A percentile compares a stretch with the other conserved stretches of the same genome.
Conservation (phyloP, 1,139 yeast species). For the Suhomyces atakaporum region DNA sequence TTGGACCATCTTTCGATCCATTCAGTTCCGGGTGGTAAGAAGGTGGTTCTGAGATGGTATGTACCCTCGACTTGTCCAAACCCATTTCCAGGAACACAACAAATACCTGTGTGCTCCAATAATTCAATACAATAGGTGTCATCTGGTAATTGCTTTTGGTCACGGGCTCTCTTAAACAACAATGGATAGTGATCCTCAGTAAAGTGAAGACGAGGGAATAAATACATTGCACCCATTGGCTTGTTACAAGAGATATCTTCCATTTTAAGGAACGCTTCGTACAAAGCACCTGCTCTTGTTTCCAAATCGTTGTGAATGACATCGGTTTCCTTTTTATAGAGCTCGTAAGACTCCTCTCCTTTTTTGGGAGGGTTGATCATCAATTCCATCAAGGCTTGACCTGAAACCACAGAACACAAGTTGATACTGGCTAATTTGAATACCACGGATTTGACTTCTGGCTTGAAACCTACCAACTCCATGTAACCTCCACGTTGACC, state of each 20-base stretch:
- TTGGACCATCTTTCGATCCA: constrained; percentile 77
- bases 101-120: constrained; percentile 88
- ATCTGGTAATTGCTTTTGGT: constrained; percentile 63
- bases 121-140: constrained; percentile 84
- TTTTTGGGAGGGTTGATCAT: constrained; percentile 88
- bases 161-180: constrained; percentile 63
- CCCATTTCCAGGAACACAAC: constrained; percentile 97
- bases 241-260: constrained; percentile 81
- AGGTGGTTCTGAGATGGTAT: constrained; percentile 91
- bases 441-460: constrained; percentile 67
- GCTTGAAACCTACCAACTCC: constrained; percentile 82
- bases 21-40: constrained; percentile 90
- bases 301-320: constrained; percentile 63
- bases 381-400: constrained; percentile 88
- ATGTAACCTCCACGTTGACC: constrained; percentile 99
- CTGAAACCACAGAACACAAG: constrained; percentile 90
- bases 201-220: constrained; percentile 78
- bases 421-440: constrained; percentile 87
- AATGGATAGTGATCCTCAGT: constrained; percentile 47
- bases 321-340: constrained; percentile 61
- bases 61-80: constrained; percentile 92
- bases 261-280: constrained; percentile 70
- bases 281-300: constrained; percentile 63
- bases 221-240: constrained; percentile 97
- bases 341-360: constrained; percentile 75